Evolutionary conservation across 768 basidiomycete genomes (phyloP).

Genomic region (Mycena venus): DNA sequence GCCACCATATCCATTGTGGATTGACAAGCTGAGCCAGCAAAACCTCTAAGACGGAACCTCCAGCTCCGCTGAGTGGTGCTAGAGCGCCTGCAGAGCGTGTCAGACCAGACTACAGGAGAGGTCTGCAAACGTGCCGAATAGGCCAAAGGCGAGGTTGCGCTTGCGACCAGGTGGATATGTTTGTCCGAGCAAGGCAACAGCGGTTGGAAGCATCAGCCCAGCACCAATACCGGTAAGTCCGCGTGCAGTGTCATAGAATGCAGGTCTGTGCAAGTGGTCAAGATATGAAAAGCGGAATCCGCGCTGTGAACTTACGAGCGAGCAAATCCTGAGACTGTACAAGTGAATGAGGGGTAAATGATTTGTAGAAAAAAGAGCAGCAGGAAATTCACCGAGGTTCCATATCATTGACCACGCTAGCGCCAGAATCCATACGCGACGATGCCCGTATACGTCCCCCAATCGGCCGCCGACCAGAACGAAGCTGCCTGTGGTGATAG

Average conservation of each 20-base stretch:
- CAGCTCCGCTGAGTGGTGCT: conserved; percentile 8
- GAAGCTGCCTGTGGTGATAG: conserved; percentile 13
- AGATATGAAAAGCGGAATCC: not conserved
- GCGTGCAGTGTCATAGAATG: conserved; percentile 14
- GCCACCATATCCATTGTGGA: conserved; percentile 21
- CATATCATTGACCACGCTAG: conserved; percentile 5
- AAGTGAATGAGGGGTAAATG: not conserved
- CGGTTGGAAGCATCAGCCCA: conserved; percentile 2
- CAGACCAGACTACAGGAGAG: not conserved
- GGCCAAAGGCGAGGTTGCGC: conserved; percentile 7
- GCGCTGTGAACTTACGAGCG: not conserved
- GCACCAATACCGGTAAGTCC: conserved; percentile 12
- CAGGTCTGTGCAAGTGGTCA: not conserved
- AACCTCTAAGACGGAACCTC: not conserved
- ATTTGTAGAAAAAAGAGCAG: not conserved
- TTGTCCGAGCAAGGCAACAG: conserved; percentile 7
- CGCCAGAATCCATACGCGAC: not conserved
- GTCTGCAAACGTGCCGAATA: not conserved
- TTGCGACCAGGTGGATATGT: conserved; percentile 1
- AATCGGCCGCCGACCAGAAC: conserved; percentile 13
- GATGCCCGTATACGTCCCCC: conserved; percentile 7
- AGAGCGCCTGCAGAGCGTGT: conserved; percentile 14
- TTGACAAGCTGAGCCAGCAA: too few relatives aligned
- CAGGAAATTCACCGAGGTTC: not conserved
- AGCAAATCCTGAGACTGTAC: conserved; percentile 13